phyloP scores from a whole-genome alignment of 108 stramenopile species.

The Skeletonema potamos region DNA sequence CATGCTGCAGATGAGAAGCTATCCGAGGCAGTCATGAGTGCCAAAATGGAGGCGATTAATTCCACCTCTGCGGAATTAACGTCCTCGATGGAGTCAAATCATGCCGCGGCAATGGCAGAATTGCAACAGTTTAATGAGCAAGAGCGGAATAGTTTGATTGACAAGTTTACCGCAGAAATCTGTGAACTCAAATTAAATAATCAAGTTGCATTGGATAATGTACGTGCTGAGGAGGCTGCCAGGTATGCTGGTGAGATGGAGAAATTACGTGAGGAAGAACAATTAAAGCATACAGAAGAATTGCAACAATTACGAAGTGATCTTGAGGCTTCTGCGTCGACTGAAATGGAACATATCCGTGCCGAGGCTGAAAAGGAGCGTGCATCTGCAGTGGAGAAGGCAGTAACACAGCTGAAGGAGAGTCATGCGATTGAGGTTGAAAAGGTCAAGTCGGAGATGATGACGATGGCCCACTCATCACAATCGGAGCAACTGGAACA shows the following conservation, averaged over 20 bases:
- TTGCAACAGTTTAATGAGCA: slow-evolving; percentile 24
- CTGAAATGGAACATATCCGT: slow-evolving; percentile 19
- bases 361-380: slow-evolving; percentile 10
- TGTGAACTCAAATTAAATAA: slow-evolving; percentile 17
- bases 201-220: slow-evolving; percentile 17
- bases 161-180: slow-evolving; percentile 10
- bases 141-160: slow-evolving; percentile 1
- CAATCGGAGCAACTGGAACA: slow-evolving; percentile 8
- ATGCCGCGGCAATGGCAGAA: slow-evolving; percentile 8
- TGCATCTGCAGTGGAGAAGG: slow-evolving; percentile 7
- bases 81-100: slow-evolving; percentile 1
- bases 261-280: slow-evolving; percentile 29
- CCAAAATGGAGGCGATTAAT: slow-evolving; percentile 26
- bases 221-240: slow-evolving; percentile 19
- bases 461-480: slow-evolving; percentile 1
- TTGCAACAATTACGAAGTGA: slow-evolving; percentile 1
- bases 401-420: slow-evolving; percentile 6
- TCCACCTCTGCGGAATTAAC: slow-evolving; percentile 20
- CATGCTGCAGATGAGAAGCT: slow-evolving; percentile 12
- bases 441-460: slow-evolving; percentile 1
- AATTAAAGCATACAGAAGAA: slow-evolving; percentile 10
- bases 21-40: slow-evolving; percentile 20
- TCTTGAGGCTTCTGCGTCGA: neutral
- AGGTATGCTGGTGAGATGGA: slow-evolving; percentile 19
- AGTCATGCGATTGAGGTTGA: slow-evolving; percentile 15